Evolutionary conservation across 306 rosid genomes (phyloP).

Genomic region (Acmispon strigosus): DNA sequence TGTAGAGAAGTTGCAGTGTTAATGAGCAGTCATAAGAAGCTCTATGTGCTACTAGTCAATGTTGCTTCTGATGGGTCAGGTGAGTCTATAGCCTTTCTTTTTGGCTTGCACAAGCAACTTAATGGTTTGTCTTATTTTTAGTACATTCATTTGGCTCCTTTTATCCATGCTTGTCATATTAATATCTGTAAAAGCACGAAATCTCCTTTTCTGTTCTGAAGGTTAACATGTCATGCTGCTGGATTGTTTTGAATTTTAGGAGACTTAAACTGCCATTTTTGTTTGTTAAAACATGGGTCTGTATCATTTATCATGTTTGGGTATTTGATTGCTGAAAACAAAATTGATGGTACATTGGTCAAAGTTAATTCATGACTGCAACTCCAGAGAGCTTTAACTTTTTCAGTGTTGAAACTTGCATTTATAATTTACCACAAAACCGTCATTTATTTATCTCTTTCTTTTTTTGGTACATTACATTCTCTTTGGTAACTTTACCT

Average conservation of each 20-base stretch:
- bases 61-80: slow-evolving; percentile 64
- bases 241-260: not conserved
- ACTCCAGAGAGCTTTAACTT: slow-evolving; percentile 2
- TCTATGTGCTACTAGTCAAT: slow-evolving; percentile 56
- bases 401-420: not conserved
- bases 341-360: not conserved
- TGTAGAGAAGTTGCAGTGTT: slow-evolving; percentile 75
- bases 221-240: not conserved
- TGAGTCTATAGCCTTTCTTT: slow-evolving; percentile 26
- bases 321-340: not conserved
- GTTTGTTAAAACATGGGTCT: not conserved
- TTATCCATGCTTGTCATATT: slow-evolving; percentile 4
- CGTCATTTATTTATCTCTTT: not conserved
- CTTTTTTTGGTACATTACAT: not conserved
- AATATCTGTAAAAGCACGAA: not conserved
- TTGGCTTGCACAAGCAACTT: slow-evolving; percentile 8
- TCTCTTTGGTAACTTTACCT: not conserved
- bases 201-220: not conserved
- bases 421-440: not conserved
- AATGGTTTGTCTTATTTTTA: not conserved
- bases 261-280: not conserved
- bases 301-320: not conserved
- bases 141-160: slow-evolving; percentile 7
- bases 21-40: slow-evolving; percentile 72
- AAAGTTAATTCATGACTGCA: not conserved